Base-by-base conservation (phyloP, 1,284 basidiomycete genomes). In the Boletellus deceptivus region DNA sequence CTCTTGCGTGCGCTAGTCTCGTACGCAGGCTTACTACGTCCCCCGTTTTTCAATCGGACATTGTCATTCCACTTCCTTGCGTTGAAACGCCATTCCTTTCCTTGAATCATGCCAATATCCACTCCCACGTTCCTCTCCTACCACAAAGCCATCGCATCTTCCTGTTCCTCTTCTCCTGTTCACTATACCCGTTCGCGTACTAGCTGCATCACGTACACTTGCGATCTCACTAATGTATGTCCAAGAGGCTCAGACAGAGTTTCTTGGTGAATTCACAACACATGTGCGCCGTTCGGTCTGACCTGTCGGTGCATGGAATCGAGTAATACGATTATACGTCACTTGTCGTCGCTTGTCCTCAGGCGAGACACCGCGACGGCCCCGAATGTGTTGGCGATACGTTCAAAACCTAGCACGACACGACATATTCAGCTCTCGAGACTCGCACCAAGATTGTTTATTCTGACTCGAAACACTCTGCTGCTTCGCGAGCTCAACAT, bases 181-280 rank as follows among this genome's bases (percentile, higher is more conserved):
- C 17, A 34, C 35, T 65, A 66, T 70, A 69, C 68, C 64, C 66
- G 48, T 50, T 56, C 29, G 55, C 65, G 54, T 68, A 22, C 22
- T 22, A 64, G 53, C 54, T 53, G 55, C 58, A 65, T 50, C 48
- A 62, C 64, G 46, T 69, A 64, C 64, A 53, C 43, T 52, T 55
- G 58, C 39, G 52, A 66, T 67, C 60, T 64, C 55, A 62, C 48
- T 69, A 66, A 66, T 70, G 52, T 69, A 70, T 54, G 50, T 55
- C 50, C 53, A 39, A 55, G 49, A 20, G 39, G 16, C 42, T 50
- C 31, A 24, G 43, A 49, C 47, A 20, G 49, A 43, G 52, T 52
- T 47, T 49, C 50, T 51, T 48, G 48, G 33, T 48, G 46, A 63
- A 50, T 55, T 50, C 52, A 48, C 40, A 46, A 31, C 29, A 9